Evolutionary conservation across 192 early-diverging fungal species (phyloP), one percentile per base, ranked within the genome.

Genomic region (Cladochytrium replicatum): DNA sequence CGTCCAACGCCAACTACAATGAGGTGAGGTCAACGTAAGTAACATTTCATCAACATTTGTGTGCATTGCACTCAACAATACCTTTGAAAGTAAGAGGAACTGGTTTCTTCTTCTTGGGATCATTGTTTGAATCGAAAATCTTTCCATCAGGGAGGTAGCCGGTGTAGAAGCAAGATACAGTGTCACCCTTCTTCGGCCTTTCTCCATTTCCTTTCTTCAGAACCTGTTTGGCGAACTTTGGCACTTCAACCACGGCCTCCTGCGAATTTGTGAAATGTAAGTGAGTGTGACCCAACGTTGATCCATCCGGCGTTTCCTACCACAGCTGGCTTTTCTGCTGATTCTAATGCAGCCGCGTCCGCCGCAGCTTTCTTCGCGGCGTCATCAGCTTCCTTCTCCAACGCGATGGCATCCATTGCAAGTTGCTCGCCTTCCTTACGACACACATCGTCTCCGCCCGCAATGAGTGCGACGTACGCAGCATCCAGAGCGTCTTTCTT

Each of bases 41-140:
- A 3, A 52, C 15, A 52, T 2, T 50, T 11, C 23, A 4, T 28
- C 2, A n/a, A n/a, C n/a, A n/a, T n/a, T n/a, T 41, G 49, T 52
- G 2, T 52, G 9, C 8, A 54, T 19, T 15, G 48, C 23, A 2
- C 15, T n/a, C 30, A 24, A 54, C 41, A 27, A 31, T 61, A 67
- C 67, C 69, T 58, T 76, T 87, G 65, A 87, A 86, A 23, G 66
- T 63, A 42, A 87, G 66, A 3, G 80, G 77, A 32, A 64, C 61
- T 19, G 64, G 61, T 51, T 79, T 74, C 74, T 82, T 85, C 55
- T 78, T 69, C 32, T 66, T 67, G 53, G 61, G 64, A 32, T 60
- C 55, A 17, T 67, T 64, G 57, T 86, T 87, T 31, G 69, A 71
- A 54, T 85, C 83, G 52, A 86, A 85, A 9, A 83, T 65, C 31